These are phyloP conservation scores for Xylaria arbuscula DNA, from an alignment of 2,329 filamentous ascomycete species.

Conservation along the genomic window DNA sequence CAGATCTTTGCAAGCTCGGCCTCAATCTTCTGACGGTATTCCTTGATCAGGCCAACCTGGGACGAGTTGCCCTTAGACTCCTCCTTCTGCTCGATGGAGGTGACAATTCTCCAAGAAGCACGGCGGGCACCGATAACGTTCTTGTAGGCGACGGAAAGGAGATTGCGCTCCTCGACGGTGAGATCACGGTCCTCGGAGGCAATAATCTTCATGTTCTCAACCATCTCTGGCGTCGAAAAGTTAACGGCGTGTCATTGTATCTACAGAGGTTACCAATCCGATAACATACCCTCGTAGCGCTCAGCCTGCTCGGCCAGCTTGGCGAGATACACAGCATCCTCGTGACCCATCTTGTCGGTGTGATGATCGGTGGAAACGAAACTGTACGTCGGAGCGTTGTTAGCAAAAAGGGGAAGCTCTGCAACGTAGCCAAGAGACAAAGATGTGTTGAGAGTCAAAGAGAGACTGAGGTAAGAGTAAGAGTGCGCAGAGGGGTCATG, in stretches of 20 bases:
- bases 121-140: constrained; percentile 97
- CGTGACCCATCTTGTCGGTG: constrained; percentile 89
- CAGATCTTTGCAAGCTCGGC: constrained; percentile 96
- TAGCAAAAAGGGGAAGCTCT: constrained; percentile 26
- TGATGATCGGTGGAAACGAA: constrained; percentile 36
- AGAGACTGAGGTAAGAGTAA: constrained; percentile 29
- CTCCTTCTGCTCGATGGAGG: constrained; percentile 99
- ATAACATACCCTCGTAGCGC: constrained; percentile 92
- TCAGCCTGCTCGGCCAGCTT: constrained; percentile 99
- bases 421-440: constrained; percentile 28
- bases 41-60: constrained; percentile 92
- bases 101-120: constrained; percentile 98
- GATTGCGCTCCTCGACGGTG: constrained; percentile 95
- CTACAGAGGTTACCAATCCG: constrained; percentile 16
- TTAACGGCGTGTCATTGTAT: constrained; percentile 35
- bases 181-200: constrained; percentile 87
- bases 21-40: constrained; percentile 99
- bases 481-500: constrained; percentile 24
- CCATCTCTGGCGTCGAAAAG: constrained; percentile 80
- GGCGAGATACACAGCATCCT: constrained; percentile 99
- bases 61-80: constrained; percentile 97
- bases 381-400: constrained; percentile 34
- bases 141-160: constrained; percentile 98
- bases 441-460: constrained; percentile 36
- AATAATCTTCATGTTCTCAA: constrained; percentile 99